Evolutionary conservation across 805 yeast genomes (phyloP), one percentile per base, ranked within the genome.

Genomic region (Wickerhamomyces canadensis): DNA sequence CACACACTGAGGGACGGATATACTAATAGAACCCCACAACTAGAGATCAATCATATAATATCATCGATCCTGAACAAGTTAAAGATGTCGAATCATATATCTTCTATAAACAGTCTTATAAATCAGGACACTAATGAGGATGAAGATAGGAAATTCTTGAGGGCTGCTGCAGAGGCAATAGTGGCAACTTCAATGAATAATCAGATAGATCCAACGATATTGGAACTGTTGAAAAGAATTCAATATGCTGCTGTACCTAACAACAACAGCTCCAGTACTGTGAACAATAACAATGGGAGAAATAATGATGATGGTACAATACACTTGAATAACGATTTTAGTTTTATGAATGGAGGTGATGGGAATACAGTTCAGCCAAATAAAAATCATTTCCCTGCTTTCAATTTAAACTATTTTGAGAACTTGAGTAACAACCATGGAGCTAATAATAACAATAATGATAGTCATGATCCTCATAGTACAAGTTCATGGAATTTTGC

Each of bases 131-230:
- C 9, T 17, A 22, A 22, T 19, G 52, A 53, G 19, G 59, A 60
- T 27, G 82, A 75, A 49, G 84, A 78, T 50, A 62, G 71, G 29
- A 63, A 68, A 36, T 78, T 78, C 48, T 60, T 78, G 27, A 61
- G 72, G 32, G 65, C 78, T 15, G 85, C 85, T 4, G 72, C 74
- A 41, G 82, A 78, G 49, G 84, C 80, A 3, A 61, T 73, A 14
- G 76, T 72, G 11, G 76, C 77, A 19, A 70, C 76, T 0, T 67
- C 73, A 3, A 67, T 67, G 42, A 58, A 62, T 39, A 57, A 61
- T 36, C 60, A 70, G 18, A 72, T 78, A 6, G 85, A 78, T 52
- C 84, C 85, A 5, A 77, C 84, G 0, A 75, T 78, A 19, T 59
- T 72, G 43, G 81, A 75, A 49, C 61, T 78, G n/a, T 57, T 78